Evolutionary conservation across 352 stramenopile genomes (phyloP).

Genomic region (Phytophthora citrophthora): DNA sequence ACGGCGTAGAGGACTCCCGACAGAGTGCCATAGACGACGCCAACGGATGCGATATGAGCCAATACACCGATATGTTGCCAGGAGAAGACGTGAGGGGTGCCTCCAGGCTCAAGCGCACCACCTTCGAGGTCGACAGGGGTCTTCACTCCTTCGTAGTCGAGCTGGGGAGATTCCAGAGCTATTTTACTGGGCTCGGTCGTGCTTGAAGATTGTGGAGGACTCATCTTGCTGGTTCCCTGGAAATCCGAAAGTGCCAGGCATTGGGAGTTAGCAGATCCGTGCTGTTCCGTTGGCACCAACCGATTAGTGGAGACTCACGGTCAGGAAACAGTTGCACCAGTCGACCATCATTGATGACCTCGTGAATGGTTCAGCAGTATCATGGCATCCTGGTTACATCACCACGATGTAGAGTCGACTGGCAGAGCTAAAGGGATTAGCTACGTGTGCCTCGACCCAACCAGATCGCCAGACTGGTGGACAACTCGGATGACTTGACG

Average conservation of each 20-base stretch:
- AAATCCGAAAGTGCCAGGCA: constrained; percentile 21
- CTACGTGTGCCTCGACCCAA: constrained; percentile 28
- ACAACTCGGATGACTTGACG: constrained; percentile 18
- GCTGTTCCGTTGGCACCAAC: constrained; percentile 7
- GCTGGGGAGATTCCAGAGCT: constrained; percentile 8
- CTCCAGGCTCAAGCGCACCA: constrained; percentile 45
- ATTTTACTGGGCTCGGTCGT: constrained; percentile 16
- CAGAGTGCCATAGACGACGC: constrained; percentile 49
- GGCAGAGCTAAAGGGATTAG: neutral
- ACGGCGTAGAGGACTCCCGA: constrained; percentile 54
- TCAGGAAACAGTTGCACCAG: constrained; percentile 8
- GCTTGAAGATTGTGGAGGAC: constrained; percentile 4
- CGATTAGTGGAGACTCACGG: constrained; percentile 16
- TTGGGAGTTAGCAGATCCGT: neutral
- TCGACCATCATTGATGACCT: constrained; percentile 5
- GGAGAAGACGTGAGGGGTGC: constrained; percentile 41
- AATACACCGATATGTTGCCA: constrained; percentile 53
- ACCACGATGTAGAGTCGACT: neutral
- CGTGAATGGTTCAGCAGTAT: neutral
- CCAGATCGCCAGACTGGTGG: constrained; percentile 18
- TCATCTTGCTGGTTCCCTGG: constrained; percentile 13
- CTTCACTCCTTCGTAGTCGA: constrained; percentile 33
- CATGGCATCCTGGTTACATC: neutral
- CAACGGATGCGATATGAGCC: constrained; percentile 51
- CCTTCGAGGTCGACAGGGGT: constrained; percentile 35